Evolutionary conservation across 2,329 filamentous ascomycete species (phyloP).

Genomic region (Sclerotinia nivalis): DNA sequence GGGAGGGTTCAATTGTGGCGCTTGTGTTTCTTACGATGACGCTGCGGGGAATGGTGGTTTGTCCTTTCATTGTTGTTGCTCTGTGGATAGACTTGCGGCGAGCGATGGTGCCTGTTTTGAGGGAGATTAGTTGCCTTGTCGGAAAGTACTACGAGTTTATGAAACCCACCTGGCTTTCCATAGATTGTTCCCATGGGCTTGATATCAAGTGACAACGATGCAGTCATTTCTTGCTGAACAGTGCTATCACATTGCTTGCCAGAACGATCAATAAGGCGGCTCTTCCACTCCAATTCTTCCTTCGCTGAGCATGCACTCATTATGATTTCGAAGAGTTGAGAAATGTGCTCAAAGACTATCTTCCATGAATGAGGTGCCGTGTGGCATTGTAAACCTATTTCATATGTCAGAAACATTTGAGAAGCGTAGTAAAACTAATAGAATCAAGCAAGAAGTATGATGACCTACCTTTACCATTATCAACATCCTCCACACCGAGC

Average conservation of each 20-base stretch:
- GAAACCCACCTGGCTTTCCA: conserved; percentile 62
- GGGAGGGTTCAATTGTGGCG: conserved; percentile 55
- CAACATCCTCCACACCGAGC: conserved; percentile 66
- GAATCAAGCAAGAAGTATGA: too few relatives aligned
- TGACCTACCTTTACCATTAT: conserved; percentile 69
- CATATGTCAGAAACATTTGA: conserved; percentile 1
- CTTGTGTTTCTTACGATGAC: conserved; percentile 87
- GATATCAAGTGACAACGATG: conserved; percentile 68
- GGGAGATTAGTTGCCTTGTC: not conserved
- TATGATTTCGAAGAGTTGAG: conserved; percentile 79
- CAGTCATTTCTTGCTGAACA: conserved; percentile 54
- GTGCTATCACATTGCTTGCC: conserved; percentile 51
- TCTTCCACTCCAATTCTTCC: conserved; percentile 81
- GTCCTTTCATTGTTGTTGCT: conserved; percentile 66
- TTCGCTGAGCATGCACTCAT: conserved; percentile 80
- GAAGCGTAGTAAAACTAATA: not conserved
- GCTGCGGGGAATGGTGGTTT: conserved; percentile 67
- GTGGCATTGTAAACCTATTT: conserved; percentile 78
- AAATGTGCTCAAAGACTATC: conserved; percentile 74
- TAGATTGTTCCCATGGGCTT: conserved; percentile 74
- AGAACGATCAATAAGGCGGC: conserved; percentile 58
- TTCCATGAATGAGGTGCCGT: conserved; percentile 92
- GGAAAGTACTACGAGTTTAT: not conserved
- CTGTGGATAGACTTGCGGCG: conserved; percentile 77
- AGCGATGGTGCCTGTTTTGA: conserved; percentile 55